Evolutionary conservation across 768 basidiomycete species (phyloP).

Genomic region (Suillus bovinus): DNA sequence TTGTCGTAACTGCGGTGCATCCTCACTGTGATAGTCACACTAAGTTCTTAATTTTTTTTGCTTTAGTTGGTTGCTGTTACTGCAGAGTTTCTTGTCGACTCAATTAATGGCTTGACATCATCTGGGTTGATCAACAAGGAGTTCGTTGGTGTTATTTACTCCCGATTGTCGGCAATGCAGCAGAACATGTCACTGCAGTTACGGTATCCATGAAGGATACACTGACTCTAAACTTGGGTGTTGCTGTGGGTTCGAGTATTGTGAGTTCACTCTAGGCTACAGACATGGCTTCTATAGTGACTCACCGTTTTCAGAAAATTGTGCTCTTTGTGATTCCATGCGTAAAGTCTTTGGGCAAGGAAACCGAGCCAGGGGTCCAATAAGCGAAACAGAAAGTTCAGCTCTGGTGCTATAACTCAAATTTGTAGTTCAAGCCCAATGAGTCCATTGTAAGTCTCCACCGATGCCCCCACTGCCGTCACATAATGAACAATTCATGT

Average conservation of each 20-base stretch:
- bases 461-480: neutral
- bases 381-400: conserved; percentile 89
- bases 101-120: conserved; percentile 72
- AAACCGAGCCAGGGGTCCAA: conserved; percentile 83
- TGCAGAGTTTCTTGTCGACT: conserved; percentile 72
- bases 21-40: neutral
- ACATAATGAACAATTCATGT: conserved; percentile 8
- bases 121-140: conserved; percentile 62
- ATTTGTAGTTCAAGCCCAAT: conserved; percentile 77
- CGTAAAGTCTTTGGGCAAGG: conserved; percentile 83
- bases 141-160: conserved; percentile 84
- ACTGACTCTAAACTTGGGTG: no score
- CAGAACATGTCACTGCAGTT: conserved; percentile 91
- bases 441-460: conserved; percentile 59
- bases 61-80: conserved; percentile 53
- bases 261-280: conserved; percentile 45
- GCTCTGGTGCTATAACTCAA: conserved; percentile 82
- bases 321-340: conserved; percentile 68
- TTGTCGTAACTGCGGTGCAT: conserved; percentile 62
- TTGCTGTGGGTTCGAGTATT: conserved; percentile 86
- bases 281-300: neutral
- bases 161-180: conserved; percentile 90
- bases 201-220: conserved; percentile 90
- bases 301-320: conserved; percentile 54
- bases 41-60: neutral